Conservation (phyloP, 768 basidiomycete genomes). For the Tricholoma sp. region DNA sequence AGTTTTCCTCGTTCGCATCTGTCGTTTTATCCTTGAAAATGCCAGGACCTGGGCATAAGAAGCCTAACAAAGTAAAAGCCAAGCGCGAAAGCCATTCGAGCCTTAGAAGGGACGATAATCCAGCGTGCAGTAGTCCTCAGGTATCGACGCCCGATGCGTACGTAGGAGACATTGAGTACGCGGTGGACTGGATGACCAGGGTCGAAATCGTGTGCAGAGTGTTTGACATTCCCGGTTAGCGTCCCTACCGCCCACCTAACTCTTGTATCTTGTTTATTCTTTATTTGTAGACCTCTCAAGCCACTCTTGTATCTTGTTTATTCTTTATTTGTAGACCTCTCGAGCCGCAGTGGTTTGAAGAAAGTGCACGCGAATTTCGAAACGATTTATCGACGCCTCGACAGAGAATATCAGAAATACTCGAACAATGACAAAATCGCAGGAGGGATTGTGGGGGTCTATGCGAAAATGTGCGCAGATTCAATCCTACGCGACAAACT, state of each 20-base stretch:
- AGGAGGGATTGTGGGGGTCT: constrained; percentile 58
- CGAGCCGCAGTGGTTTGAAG: constrained; percentile 53
- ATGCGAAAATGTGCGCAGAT: constrained; percentile 59
- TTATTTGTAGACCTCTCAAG: constrained; percentile 42
- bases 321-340: constrained; percentile 37
- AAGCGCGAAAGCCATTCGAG: not conserved
- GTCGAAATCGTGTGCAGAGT: constrained; percentile 43
- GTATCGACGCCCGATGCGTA: constrained; percentile 20
- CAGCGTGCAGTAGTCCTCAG: not conserved
- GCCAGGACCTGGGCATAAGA: constrained; percentile 24
- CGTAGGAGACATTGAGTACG: constrained; percentile 40
- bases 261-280: not conserved
- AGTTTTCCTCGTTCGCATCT: not conserved
- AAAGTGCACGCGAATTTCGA: constrained; percentile 58
- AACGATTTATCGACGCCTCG: constrained; percentile 42
- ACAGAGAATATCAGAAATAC: constrained; percentile 42
- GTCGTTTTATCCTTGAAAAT: constrained; percentile 7
- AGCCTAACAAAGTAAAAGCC: constrained; percentile 12
- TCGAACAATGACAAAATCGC: constrained; percentile 39
- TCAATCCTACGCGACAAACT: constrained; percentile 56
- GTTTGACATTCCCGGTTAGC: constrained; percentile 52
- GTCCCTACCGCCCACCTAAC: no score
- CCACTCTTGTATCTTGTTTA: constrained; percentile 6
- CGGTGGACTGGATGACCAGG: constrained; percentile 44
- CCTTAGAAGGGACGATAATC: not conserved